Base-by-base conservation (phyloP, 1,284 basidiomycete genomes). In the Schizophyllum amplum region DNA sequence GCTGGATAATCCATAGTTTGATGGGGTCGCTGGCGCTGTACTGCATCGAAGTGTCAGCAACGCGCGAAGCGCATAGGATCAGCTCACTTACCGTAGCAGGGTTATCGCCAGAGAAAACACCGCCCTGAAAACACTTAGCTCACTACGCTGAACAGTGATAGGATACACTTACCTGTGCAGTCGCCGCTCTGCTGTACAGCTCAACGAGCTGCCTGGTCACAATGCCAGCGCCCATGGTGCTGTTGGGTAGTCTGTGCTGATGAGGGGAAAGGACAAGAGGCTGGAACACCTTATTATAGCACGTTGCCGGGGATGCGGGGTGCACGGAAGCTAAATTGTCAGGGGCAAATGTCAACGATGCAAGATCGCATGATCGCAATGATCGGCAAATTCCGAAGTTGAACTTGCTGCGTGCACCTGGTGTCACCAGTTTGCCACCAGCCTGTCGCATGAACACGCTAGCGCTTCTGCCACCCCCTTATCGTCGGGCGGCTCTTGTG, bases 1-100 rank as follows among this genome's bases (percentile, higher is more conserved):
- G 72, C 73, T 92, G 89, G 60, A 94, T 90, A 63, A 93, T 85
- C 87, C 92, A 94, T 70, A 94, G 76, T 56, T 80, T 80, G 63
- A 93, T 77, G 17, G 92, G 92, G 72, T 94, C 81, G 6, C 63
- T 65, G 0, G 74, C 48, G 62, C 83, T 83, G 68, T 85, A 88
- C 0, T 68, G 17, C 7, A 42, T 13, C 33, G 33, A 42, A 13
- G 33, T 3, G 11, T 42, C 17, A 17, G 7, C 2, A 42, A 13
- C 13, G 33, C 2, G 17, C 17, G 17, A 9, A 13, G 33, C 33
- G 33, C 11, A 3, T 9, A 13, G 13, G 13, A 9, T 13, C 33
- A 53, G 53, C 49, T 17, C 3, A 42, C 33, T 42, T 3, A 42
- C 33, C 33, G 11, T 42, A 9, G 33, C 11, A 42, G 33, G 33